phyloP scores from a whole-genome alignment of 2,329 filamentous ascomycete genomes.

The Epichloe glyceriae region DNA sequence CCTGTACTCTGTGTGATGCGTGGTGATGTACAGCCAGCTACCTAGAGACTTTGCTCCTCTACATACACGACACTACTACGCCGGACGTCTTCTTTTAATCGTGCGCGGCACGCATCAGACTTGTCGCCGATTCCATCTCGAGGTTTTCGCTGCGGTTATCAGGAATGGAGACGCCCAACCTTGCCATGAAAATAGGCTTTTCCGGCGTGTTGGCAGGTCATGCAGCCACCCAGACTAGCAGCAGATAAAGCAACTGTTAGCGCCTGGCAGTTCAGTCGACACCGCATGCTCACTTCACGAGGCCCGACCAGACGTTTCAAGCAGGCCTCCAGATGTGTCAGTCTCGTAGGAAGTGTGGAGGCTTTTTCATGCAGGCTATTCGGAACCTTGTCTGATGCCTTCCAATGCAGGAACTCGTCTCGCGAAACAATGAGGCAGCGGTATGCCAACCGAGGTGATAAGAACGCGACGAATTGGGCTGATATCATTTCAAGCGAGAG shows the following conservation, averaged over 20 bases:
- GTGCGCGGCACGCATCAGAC: too few species aligned
- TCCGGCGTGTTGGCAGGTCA: background rate
- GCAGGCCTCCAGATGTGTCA: background rate
- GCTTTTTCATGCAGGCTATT: background rate
- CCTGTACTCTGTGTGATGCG: too few species aligned
- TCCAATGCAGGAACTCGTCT: background rate
- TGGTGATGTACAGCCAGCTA: too few species aligned
- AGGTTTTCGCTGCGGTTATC: too few species aligned
- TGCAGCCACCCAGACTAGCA: slow-evolving; percentile 6
- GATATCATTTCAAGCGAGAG: too few species aligned
- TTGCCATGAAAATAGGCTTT: background rate
- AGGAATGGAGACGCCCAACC: background rate
- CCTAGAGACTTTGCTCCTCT: too few species aligned
- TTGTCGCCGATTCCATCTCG: too few species aligned
- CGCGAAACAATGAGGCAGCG: too few species aligned
- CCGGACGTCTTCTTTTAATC: too few species aligned
- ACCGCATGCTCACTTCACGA: background rate
- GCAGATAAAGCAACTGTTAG: background rate
- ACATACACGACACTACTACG: too few species aligned
- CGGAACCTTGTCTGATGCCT: background rate
- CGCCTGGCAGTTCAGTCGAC: background rate
- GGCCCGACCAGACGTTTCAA: background rate
- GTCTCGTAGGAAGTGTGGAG: background rate
- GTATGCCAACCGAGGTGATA: too few species aligned
- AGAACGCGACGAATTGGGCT: too few species aligned